These are phyloP conservation scores for Botrytis porri DNA, from an alignment of 2,329 filamentous ascomycete genomes.

Conservation along the genomic window DNA sequence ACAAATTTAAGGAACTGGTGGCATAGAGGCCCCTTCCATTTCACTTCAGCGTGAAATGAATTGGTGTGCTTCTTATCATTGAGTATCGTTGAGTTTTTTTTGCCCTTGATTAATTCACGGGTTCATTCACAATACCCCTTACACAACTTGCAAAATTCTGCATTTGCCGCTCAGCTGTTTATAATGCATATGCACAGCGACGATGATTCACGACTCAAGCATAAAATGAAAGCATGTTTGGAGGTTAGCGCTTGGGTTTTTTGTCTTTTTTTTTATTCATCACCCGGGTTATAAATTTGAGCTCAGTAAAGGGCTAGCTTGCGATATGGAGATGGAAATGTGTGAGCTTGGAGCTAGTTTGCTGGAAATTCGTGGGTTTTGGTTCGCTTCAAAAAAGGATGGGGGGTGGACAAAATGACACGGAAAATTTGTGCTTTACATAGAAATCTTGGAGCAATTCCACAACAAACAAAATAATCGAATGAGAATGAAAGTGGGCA, in stretches of 20 bases:
- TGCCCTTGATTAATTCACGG: conserved; percentile 2
- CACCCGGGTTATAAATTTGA: not conserved
- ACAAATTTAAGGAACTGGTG: not conserved
- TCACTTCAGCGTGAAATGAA: not conserved
- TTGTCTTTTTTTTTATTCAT: conserved; percentile 17
- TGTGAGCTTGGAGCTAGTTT: not conserved
- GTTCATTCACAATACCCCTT: conserved; percentile 1
- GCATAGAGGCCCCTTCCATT: not conserved
- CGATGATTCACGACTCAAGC: conserved; percentile 23
- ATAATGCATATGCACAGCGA: conserved; percentile 21
- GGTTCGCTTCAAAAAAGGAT: conserved; percentile 15
- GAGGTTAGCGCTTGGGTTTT: conserved; percentile 32
- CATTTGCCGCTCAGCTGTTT: conserved; percentile 14
- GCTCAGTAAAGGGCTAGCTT: not conserved
- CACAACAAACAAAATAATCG: conserved; percentile 9
- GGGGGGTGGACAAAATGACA: conserved; percentile 11
- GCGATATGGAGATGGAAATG: not conserved
- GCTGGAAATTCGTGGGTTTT: conserved; percentile 7
- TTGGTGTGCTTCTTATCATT: not conserved
- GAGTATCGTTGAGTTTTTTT: conserved; percentile 5
- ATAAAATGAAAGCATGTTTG: conserved; percentile 32
- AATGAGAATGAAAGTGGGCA: not conserved
- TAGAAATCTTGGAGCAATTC: conserved; percentile 13
- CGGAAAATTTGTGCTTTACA: conserved; percentile 8
- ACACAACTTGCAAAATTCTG: conserved; percentile 12